Base-by-base conservation (phyloP, 1,284 basidiomycete genomes). In the Ceratobasidium sp. region DNA sequence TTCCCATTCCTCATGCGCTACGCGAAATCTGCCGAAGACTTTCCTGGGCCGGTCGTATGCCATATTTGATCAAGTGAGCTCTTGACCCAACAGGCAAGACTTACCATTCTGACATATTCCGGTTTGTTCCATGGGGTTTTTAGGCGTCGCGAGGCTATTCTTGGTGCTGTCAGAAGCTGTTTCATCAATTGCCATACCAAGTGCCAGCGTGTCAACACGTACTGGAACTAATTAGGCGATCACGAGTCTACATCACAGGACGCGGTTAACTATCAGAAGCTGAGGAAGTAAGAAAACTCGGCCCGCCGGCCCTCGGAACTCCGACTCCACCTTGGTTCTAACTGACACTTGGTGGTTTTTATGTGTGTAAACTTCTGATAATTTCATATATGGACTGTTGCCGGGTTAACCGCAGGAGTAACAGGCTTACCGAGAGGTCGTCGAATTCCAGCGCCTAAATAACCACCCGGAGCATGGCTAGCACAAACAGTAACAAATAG, bases 221-320 rank as follows among this genome's bases (percentile, higher is more conserved):
- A 61, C 41, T 43, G 37, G n/a, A 61, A 61, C 59, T 43, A 41
- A 41, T 61, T 37, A 41, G 27, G 8, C 34, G 29, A 61, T 61
- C 59, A 61, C 59, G 59, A 61, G 59, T 39, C 8, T 31, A 41
- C 6, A 39, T 41, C 39, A 19, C 19, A 27, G n/a, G 34, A 13
- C 37, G 37, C 34, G 37, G 59, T 37, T 39, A 27, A 24, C n/a
- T 6, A 61, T 61, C 24, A 43, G 59, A 61, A 61, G 59, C 59
- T 11, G 27, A 11, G 39, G 59, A 61, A 61, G 59, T 13, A 16
- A 13, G 11, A 24, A 39, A n/a, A 14, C 11, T 39, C 59, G 59
- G 59, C 59, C 59, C 59, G 59, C 59, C 59, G 59, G 59, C 34
- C 34, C 59, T 43, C 24, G 24, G 19, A 19, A 13, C 56, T 39